These are phyloP conservation scores for Fomitopsis pinicola DNA, from an alignment of 1,284 basidiomycete genomes.

Conservation along the genomic window DNA sequence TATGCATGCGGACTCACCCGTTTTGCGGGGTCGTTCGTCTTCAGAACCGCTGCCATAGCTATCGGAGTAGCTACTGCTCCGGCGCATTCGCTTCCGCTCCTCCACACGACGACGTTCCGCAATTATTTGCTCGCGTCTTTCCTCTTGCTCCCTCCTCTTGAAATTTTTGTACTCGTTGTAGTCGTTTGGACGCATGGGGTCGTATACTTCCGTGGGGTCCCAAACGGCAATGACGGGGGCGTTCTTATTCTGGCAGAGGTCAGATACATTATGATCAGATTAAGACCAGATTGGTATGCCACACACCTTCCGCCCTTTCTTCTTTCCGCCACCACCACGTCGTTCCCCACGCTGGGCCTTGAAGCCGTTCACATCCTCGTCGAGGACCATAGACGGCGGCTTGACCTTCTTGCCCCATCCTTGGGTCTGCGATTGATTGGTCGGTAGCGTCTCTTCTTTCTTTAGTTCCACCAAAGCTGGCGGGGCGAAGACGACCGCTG, in stretches of 20 bases:
- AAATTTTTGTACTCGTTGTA: conserved; percentile 81
- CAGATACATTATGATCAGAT: not conserved
- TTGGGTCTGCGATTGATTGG: conserved; percentile 24
- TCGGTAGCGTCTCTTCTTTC: conserved; percentile 26
- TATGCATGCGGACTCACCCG: conserved; percentile 42
- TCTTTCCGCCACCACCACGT: conserved; percentile 42
- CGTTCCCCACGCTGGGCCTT: conserved; percentile 48
- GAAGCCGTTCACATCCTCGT: conserved; percentile 85
- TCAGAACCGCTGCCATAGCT: conserved; percentile 61
- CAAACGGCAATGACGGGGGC: conserved; percentile 48
- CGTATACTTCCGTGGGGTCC: conserved; percentile 78
- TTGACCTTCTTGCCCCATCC: conserved; percentile 85
- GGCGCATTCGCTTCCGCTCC: conserved; percentile 54
- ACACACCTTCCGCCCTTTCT: conserved; percentile 63
- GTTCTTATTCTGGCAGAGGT: conserved; percentile 52
- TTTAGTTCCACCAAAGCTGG: conserved; percentile 51
- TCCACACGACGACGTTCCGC: conserved; percentile 53
- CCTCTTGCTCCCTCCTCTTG: conserved; percentile 70
- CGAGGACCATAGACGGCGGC: conserved; percentile 82
- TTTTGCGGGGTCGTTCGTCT: conserved; percentile 66
- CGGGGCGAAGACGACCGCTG: conserved; percentile 69
- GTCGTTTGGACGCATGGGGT: conserved; percentile 79
- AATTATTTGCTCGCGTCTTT: conserved; percentile 53
- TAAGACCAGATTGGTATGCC: conserved; percentile 1
- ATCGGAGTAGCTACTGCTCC: conserved; percentile 61